These are phyloP conservation scores for Gynochthodes officinalis DNA, from an alignment of 257 asterid genomes.

Conservation along the genomic window DNA sequence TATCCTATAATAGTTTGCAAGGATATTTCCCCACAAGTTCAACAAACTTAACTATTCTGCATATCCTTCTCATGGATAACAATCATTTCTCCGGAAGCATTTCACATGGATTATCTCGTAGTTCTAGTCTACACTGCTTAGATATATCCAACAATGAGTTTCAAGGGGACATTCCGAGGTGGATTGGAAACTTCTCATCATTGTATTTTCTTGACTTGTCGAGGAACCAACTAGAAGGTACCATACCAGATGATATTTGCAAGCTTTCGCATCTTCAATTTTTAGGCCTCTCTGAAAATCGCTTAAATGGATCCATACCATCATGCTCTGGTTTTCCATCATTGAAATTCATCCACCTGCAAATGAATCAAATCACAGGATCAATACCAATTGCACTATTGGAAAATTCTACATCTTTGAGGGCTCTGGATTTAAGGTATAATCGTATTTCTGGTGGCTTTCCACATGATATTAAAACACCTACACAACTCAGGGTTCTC, in stretches of 20 bases:
- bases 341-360: background rate
- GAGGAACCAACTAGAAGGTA: background rate
- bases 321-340: background rate
- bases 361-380: conserved; percentile 10
- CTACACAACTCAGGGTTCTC: conserved; percentile 12
- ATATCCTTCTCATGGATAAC: conserved; percentile 1
- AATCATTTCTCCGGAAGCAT: background rate
- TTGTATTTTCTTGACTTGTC: conserved; percentile 4
- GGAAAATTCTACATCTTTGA: background rate
- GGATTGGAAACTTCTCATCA: conserved; percentile 5
- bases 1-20: background rate
- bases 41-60: background rate
- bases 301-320: conserved; percentile 12
- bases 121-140: background rate
- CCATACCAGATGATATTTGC: conserved; percentile 2
- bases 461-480: background rate
- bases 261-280: background rate
- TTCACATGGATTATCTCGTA: background rate
- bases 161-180: background rate
- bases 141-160: conserved; percentile 6
- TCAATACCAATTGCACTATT: conserved; percentile 12
- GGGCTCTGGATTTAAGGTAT: conserved; percentile 9
- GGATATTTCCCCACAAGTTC: conserved; percentile 1
- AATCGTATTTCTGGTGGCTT: conserved; percentile 14
- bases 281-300: conserved; percentile 11